phyloP scores from a whole-genome alignment of 148 eudicot genomes.

The Silene conica region DNA sequence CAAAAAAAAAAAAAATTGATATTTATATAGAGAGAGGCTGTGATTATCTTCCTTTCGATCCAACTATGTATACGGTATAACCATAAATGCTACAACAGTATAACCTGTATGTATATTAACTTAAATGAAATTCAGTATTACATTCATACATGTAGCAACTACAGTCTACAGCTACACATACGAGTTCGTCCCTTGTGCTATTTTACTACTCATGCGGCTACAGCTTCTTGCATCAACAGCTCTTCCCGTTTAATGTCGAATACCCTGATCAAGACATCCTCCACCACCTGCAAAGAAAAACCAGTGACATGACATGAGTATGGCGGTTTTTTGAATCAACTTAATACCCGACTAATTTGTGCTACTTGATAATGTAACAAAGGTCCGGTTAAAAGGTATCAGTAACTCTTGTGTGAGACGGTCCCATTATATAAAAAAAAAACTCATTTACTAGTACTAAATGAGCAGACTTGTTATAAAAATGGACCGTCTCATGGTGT shows the following conservation, averaged over 20 bases:
- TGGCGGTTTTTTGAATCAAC: neutral
- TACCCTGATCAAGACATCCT: slow-evolving; percentile 39
- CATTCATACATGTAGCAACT: slow-evolving; percentile 14
- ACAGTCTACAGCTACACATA: slow-evolving; percentile 8
- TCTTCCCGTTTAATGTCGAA: slow-evolving; percentile 46
- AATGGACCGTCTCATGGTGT: no score
- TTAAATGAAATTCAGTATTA: slow-evolving; percentile 5
- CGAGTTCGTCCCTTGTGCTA: neutral
- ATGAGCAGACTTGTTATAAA: no score
- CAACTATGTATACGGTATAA: neutral
- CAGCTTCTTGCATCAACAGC: slow-evolving; percentile 29
- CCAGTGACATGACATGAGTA: slow-evolving; percentile 7
- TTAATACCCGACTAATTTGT: neutral
- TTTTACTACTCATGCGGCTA: slow-evolving; percentile 22
- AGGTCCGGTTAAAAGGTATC: neutral
- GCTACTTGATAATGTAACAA: neutral
- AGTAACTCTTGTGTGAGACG: no score
- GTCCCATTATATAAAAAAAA: no score
- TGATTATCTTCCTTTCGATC: slow-evolving; percentile 1
- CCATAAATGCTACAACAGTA: neutral
- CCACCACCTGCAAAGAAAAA: slow-evolving; percentile 50
- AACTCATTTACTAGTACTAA: no score
- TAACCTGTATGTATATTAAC: neutral
- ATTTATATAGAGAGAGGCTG: neutral
- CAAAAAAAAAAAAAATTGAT: no score